phyloP scores from a whole-genome alignment of 371 early-diverging fungal genomes.

The Batkoa obscura region DNA sequence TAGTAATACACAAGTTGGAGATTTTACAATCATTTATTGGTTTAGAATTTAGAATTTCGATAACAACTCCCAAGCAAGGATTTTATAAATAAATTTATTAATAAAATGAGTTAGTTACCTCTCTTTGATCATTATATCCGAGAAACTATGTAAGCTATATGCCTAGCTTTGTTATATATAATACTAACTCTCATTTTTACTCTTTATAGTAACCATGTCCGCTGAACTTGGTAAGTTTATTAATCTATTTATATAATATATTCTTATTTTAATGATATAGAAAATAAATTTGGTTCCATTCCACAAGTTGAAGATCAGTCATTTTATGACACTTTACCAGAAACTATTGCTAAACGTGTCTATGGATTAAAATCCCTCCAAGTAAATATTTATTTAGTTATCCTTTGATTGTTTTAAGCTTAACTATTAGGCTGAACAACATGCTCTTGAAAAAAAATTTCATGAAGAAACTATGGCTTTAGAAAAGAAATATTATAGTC shows the following conservation, averaged over 20 bases:
- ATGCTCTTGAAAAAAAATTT: constrained; percentile 62
- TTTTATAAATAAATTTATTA: too few species aligned
- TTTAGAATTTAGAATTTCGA: too few species aligned
- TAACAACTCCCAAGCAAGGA: too few species aligned
- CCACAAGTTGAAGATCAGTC: neutral
- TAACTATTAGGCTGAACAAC: constrained; percentile 39
- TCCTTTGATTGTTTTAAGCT: neutral
- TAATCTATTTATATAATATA: neutral
- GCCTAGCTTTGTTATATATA: too few species aligned
- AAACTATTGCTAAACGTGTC: constrained; percentile 55
- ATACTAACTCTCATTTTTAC: too few species aligned
- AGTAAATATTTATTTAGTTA: neutral
- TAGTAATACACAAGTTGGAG: too few species aligned
- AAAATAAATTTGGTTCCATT: neutral
- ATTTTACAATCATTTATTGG: too few species aligned
- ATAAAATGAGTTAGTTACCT: too few species aligned
- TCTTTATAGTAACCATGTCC: neutral
- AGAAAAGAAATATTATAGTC: constrained; percentile 73
- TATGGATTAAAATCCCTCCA: constrained; percentile 40
- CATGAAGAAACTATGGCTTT: constrained; percentile 70
- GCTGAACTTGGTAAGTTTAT: neutral
- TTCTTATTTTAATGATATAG: neutral
- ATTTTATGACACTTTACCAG: constrained; percentile 33
- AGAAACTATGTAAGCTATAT: too few species aligned
- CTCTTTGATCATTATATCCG: too few species aligned